Conservation (phyloP, 2,329 filamentous ascomycete genomes). For the Aspergillus aculeatinus region DNA sequence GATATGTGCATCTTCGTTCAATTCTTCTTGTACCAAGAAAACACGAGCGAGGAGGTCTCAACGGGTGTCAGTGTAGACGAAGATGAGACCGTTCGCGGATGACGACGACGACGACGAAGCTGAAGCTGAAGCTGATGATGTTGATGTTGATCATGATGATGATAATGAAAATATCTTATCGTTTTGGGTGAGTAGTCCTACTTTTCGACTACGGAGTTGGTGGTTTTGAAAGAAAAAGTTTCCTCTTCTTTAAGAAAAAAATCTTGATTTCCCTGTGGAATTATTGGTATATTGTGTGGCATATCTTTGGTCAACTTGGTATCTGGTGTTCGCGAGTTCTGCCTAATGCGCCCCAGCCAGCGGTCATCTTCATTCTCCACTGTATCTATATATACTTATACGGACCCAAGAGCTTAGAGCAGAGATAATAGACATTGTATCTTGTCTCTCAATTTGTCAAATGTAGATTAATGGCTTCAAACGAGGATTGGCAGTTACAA, state of each 20-base stretch:
- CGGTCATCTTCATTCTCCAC: background rate
- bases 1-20: conserved; percentile 87
- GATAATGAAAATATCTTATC: background rate
- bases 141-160: background rate
- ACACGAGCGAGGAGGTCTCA: conserved; percentile 19
- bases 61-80: background rate
- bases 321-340: background rate
- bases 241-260: too few relatives aligned
- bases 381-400: background rate
- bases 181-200: background rate
- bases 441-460: background rate
- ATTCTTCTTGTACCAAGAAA: conserved; percentile 76
- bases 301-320: background rate
- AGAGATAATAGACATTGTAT: background rate
- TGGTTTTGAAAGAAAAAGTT: background rate
- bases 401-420: background rate
- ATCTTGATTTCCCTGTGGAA: background rate
- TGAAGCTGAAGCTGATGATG: background rate
- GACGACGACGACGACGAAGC: background rate
- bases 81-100: background rate
- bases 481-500: background rate
- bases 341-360: background rate
- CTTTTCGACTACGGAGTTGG: background rate
- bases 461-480: background rate
- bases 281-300: background rate